phyloP scores from a whole-genome alignment of 495 filamentous ascomycete genomes.

The Rhypophila decipiens region DNA sequence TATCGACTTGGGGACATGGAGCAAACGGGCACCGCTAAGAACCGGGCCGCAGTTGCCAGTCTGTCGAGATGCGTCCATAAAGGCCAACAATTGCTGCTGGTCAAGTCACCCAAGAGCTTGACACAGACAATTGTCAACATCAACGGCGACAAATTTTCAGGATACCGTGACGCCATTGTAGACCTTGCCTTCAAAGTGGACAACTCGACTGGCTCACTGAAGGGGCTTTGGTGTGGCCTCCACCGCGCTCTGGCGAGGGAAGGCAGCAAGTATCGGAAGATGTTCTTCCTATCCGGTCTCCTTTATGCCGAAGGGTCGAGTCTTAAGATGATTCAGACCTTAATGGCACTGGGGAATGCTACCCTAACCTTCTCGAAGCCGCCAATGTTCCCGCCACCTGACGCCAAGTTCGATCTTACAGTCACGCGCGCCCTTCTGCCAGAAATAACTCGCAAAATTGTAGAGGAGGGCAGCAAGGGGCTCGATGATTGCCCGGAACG shows the following conservation, averaged over 20 bases:
- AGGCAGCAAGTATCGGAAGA: slow-evolving; percentile 7
- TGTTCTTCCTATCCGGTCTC: slow-evolving; percentile 13
- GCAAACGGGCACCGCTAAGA: no score
- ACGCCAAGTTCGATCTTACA: not conserved
- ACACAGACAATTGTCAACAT: not conserved
- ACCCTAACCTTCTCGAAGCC: not conserved
- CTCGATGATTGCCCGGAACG: no score
- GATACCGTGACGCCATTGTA: not conserved
- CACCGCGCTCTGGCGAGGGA: slow-evolving; percentile 3
- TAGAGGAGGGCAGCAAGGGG: no score
- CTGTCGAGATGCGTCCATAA: no score
- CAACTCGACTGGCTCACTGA: not conserved
- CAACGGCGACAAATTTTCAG: slow-evolving; percentile 3
- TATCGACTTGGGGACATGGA: slow-evolving; percentile 19
- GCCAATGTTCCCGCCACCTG: not conserved
- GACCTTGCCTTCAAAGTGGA: slow-evolving; percentile 5
- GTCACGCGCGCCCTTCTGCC: no score
- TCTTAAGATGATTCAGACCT: slow-evolving; percentile 7
- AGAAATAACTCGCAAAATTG: no score
- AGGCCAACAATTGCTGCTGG: no score
- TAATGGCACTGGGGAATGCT: slow-evolving; percentile 12
- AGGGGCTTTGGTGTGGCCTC: slow-evolving; percentile 9
- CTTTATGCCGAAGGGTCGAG: slow-evolving; percentile 4
- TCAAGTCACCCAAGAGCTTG: no score
- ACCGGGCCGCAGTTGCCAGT: no score